A percentile compares a stretch with the other conserved stretches of the same genome.
These are phyloP conservation scores for Curvularia spicifera DNA, from an alignment of 2,329 filamentous ascomycete genomes.

Conservation along the genomic window DNA sequence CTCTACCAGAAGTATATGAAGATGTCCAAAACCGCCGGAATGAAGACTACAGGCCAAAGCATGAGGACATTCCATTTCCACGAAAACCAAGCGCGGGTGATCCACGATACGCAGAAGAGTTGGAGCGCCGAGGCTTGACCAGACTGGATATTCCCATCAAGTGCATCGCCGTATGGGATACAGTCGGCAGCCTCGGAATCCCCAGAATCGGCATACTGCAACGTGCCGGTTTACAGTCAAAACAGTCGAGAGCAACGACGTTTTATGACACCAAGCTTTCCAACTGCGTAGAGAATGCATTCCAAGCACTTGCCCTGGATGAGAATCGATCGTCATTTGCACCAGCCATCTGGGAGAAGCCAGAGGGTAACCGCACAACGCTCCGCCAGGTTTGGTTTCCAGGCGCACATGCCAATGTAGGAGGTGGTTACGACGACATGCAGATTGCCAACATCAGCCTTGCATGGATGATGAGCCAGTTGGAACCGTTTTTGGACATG, in stretches of 20 bases:
- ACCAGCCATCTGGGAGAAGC: constrained; percentile 61
- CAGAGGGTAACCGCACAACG: constrained; percentile 52
- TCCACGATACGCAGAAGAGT: constrained; percentile 53
- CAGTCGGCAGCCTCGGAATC: constrained; percentile 55
- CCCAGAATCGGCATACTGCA: constrained; percentile 54
- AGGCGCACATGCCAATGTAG: constrained; percentile 60
- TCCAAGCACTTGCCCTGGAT: constrained; percentile 63
- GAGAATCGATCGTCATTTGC: constrained; percentile 59
- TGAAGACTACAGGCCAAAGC: constrained; percentile 52
- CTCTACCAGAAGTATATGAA: constrained; percentile 55
- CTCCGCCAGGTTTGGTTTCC: constrained; percentile 64
- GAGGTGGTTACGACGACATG: constrained; percentile 55
- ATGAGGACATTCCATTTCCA: constrained; percentile 55
- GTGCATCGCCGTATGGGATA: constrained; percentile 58
- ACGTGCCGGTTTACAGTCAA: constrained; percentile 44
- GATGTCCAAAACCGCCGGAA: constrained; percentile 56
- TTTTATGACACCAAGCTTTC: constrained; percentile 58
- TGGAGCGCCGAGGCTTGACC: constrained; percentile 46
- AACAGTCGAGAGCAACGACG: constrained; percentile 47
- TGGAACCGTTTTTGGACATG: constrained; percentile 57
- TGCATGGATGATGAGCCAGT: constrained; percentile 64
- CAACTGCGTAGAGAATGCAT: constrained; percentile 59
- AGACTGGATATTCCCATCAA: constrained; percentile 50
- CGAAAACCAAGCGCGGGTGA: constrained; percentile 54
- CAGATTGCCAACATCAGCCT: constrained; percentile 60